These are phyloP conservation scores for Wickerhamiella kurtzmanii DNA, from an alignment of 805 yeast species.

Conservation along the genomic window DNA sequence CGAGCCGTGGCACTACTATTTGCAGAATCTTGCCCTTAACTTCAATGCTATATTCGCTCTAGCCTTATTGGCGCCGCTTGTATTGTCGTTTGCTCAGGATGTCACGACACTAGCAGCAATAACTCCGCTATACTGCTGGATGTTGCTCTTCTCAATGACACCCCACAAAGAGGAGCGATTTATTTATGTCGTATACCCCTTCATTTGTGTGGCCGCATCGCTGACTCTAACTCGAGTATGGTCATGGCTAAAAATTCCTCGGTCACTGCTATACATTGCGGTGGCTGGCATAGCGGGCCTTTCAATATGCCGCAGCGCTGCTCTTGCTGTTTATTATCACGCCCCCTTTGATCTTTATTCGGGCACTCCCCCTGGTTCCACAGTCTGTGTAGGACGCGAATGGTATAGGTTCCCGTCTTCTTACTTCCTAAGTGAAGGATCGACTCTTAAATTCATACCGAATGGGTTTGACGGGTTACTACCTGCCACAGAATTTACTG, in stretches of 20 bases:
- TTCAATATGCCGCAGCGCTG: slow-evolving; percentile 41
- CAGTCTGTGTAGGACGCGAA: slow-evolving; percentile 84
- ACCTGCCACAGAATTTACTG: slow-evolving; percentile 63
- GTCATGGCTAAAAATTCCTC: slow-evolving; percentile 14
- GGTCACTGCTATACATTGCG: slow-evolving; percentile 4
- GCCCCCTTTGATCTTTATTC: slow-evolving; percentile 56
- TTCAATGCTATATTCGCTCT: slow-evolving; percentile 40
- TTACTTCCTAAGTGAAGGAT: slow-evolving; percentile 49
- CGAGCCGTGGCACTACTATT: slow-evolving; percentile 65
- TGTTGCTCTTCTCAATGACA: slow-evolving; percentile 48
- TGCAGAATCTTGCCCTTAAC: slow-evolving; percentile 55
- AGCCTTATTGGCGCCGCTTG: slow-evolving; percentile 12
- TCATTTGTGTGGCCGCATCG: slow-evolving; percentile 51
- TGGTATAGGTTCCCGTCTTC: slow-evolving; percentile 92
- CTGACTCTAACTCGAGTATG: slow-evolving; percentile 24
- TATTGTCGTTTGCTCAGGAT: not conserved
- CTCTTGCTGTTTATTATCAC: slow-evolving; percentile 51
- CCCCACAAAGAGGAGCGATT: slow-evolving; percentile 93
- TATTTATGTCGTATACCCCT: slow-evolving; percentile 70
- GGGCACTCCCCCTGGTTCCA: slow-evolving; percentile 29
- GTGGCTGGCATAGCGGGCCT: slow-evolving; percentile 14
- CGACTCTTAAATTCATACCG: slow-evolving; percentile 47
- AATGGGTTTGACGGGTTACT: slow-evolving; percentile 77
- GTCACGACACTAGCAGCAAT: slow-evolving; percentile 16
- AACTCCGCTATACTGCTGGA: slow-evolving; percentile 54